Evolutionary conservation across 1,284 basidiomycete species (phyloP), one percentile per base, ranked within the genome.

Genomic region (Leucoagaricus sp.): DNA sequence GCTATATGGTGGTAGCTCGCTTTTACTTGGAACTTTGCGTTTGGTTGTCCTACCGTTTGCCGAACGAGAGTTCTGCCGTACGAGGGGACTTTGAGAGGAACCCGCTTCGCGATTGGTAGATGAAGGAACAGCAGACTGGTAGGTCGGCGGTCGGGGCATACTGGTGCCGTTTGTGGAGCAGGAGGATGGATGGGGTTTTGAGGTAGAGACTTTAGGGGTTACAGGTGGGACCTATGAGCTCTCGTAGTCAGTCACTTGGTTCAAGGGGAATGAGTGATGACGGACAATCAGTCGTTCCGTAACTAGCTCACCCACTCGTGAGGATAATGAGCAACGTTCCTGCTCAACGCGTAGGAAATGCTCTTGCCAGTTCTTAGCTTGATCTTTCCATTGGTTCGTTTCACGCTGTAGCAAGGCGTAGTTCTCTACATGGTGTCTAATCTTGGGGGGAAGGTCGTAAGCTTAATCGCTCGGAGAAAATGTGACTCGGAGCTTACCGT

Each of bases 301-400:
- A 4, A 83, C 67, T 9, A 86, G 72, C 56, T 86, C 83, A 46
- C 86, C 84, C 10, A 86, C 67, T 29, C 81, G 75, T 3, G 76
- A 76, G 7, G 79, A 74, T 21, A 88, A 72, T 4, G 77, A 73
- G 31, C 75, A 77, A 56, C 86, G 76, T 58, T 87, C 85, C 56
- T 84, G 75, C 59, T 89, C 87, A 26, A 86, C 84, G 17, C 84
- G 79, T 44, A 84, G 69, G 63, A 85, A 89, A 60, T 87, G 86
- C 25, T 87, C 86, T 65, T 88, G 88, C 86, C 86, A 89, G 62
- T 84, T 84, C 50, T 77, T 74, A n/a, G 86, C 81, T 60, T 88
- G 87, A 38, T 84, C 80, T 68, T 86, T 87, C 86, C 86, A 88
- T 55, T 86, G 85, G 2, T 72, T 75, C 0, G 80, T 72, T 65